Evolutionary conservation across 2,329 filamentous ascomycete genomes (phyloP).

Genomic region (Fusarium sp.): DNA sequence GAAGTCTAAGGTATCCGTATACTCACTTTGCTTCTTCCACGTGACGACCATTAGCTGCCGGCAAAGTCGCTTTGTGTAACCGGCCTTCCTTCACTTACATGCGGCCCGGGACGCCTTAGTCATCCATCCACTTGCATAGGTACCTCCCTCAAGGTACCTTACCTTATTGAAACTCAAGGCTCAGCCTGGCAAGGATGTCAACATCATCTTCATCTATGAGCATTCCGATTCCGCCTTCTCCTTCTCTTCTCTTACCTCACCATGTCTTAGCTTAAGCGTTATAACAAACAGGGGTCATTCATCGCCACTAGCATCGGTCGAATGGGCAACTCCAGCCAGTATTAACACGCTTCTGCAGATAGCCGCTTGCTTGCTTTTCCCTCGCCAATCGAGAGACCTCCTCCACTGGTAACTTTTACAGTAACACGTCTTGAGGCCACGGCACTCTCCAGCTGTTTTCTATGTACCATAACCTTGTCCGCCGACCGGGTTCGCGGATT

Average conservation of each 20-base stretch:
- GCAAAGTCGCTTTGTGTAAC: neutral
- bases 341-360: neutral
- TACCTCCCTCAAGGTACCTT: neutral
- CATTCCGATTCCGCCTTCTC: constrained; percentile 19
- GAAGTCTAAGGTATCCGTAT: neutral
- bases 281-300: neutral
- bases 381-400: neutral
- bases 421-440: neutral
- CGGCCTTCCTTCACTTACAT: constrained; percentile 17
- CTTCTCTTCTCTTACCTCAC: neutral
- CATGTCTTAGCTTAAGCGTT: constrained; percentile 13
- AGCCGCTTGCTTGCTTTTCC: neutral
- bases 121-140: neutral
- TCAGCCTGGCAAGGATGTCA: neutral
- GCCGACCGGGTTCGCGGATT: constrained; percentile 30
- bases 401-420: neutral
- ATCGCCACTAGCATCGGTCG: neutral
- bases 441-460: neutral
- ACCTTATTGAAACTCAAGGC: neutral
- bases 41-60: constrained; percentile 3
- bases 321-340: neutral
- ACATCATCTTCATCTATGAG: constrained; percentile 1
- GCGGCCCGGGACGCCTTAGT: neutral
- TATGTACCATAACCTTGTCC: neutral
- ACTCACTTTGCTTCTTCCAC: neutral